Evolutionary conservation across 768 basidiomycete genomes (phyloP), one percentile per base, ranked within the genome.

Genomic region (Amanita polypyramis): DNA sequence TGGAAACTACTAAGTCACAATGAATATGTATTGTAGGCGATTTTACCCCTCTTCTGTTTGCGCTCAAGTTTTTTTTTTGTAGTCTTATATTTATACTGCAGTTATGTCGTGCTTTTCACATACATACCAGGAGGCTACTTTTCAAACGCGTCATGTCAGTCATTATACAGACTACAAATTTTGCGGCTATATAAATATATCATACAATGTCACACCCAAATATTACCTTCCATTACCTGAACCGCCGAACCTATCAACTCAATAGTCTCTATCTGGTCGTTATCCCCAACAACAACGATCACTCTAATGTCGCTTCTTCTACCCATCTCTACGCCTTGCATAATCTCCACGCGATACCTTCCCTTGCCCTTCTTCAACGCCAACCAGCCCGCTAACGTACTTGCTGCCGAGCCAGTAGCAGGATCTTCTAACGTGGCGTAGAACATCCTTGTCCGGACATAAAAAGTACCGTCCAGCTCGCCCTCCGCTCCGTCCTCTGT

Each of bases 321-420:
- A 2, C 72, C 72, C 62, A 74, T 72, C 52, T 74, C 72, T 1
- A 72, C 65, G 0, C 73, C 72, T 50, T 73, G 73, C 6, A 67
- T 48, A 46, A 74, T 62, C 6, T 65, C 55, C 40, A 70, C 57
- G 45, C 37, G 56, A 58, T 66, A 69, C n/a, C 36, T 58, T 1
- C 70, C 70, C 4, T 53, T 53, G 1, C 70, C 70, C 20, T 62
- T 66, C 38, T 57, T 58, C 50, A 54, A 56, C 5, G 59, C 70
- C 27, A 73, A 57, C 60, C 63, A 71, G 30, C 70, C 70, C 6
- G 56, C 64, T 10, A 74, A 59, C 27, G 72, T 68, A 27, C 67
- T 67, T 9, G 70, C 70, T 7, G 72, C 73, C 0, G 70, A 70
- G 1, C 73, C 72, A 20, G 72, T 73, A 4, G 70, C 73, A 2